Evolutionary conservation across 306 rosid genomes (phyloP).

Genomic region (Arachis stenosperma): DNA sequence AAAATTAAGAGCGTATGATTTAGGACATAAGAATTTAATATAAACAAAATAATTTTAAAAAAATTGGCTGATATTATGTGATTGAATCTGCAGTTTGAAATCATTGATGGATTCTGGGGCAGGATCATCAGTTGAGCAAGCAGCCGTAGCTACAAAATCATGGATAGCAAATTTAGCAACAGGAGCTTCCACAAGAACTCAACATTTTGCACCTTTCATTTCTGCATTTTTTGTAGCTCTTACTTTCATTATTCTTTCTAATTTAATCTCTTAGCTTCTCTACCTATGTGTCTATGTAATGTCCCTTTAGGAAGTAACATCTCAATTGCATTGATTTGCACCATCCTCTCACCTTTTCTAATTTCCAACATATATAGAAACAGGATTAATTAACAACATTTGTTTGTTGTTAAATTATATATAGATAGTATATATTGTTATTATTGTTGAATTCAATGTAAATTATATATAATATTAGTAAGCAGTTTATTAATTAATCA

Average conservation of each 20-base stretch:
- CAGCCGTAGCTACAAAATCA: conserved; percentile 55
- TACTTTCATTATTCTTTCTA: conserved; percentile 45
- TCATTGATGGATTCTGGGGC: conserved; percentile 55
- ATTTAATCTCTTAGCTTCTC: conserved; percentile 33
- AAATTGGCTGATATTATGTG: too few species aligned
- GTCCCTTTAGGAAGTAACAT: conserved; percentile 11
- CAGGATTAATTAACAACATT: conserved; percentile 19
- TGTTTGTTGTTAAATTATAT: conserved; percentile 10
- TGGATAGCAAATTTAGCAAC: conserved; percentile 83
- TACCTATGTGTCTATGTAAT: neutral
- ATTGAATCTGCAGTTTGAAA: conserved; percentile 50
- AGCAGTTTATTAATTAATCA: conserved; percentile 32
- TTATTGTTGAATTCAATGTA: conserved; percentile 27
- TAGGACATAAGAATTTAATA: too few species aligned
- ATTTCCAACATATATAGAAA: neutral
- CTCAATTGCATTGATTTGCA: conserved; percentile 23
- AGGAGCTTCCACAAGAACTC: conserved; percentile 46
- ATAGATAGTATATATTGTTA: neutral
- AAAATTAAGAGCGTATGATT: too few species aligned
- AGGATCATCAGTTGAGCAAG: conserved; percentile 48
- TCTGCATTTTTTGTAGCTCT: conserved; percentile 40
- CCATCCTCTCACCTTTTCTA: conserved; percentile 6
- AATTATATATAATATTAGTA: neutral
- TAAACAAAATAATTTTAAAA: too few species aligned
- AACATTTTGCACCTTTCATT: conserved; percentile 32